Conservation (phyloP, 306 rosid genomes). For the Lupinus albus region DNA sequence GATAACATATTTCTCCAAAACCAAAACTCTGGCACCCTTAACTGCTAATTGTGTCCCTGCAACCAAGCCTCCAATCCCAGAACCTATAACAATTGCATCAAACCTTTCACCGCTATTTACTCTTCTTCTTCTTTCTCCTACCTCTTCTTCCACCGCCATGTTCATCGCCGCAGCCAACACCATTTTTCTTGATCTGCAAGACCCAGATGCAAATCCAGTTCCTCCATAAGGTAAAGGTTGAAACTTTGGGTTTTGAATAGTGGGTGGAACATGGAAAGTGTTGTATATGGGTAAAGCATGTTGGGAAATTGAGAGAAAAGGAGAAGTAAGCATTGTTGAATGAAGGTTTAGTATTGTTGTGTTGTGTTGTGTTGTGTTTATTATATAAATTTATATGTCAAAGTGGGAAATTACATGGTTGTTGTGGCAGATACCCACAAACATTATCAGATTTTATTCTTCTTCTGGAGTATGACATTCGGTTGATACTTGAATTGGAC, state of each 20-base stretch:
- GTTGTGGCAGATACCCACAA: too few species aligned
- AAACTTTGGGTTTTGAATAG: constrained; percentile 37
- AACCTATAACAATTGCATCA: constrained; percentile 93
- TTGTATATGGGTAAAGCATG: constrained; percentile 32
- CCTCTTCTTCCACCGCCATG: constrained; percentile 40
- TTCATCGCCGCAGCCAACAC: constrained; percentile 41
- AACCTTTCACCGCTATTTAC: constrained; percentile 40
- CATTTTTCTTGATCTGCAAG: constrained; percentile 37
- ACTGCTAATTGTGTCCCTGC: constrained; percentile 93
- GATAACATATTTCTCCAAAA: constrained; percentile 91
- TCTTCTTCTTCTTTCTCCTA: constrained; percentile 40
- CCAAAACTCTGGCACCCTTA: constrained; percentile 89
- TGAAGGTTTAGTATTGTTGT: neutral
- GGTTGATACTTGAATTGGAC: too few species aligned
- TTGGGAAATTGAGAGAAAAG: constrained; percentile 48
- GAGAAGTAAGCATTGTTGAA: constrained; percentile 38
- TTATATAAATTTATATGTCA: neutral
- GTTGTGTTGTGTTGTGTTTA: neutral
- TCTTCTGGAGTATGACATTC: too few species aligned
- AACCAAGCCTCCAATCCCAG: constrained; percentile 94
- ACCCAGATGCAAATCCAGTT: constrained; percentile 31
- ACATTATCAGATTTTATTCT: too few species aligned
- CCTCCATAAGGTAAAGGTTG: constrained; percentile 38
- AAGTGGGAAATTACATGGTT: too few species aligned
- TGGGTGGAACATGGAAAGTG: constrained; percentile 30